phyloP scores from a whole-genome alignment of 2,329 filamentous ascomycete genomes.

The Fusarium sp. region DNA sequence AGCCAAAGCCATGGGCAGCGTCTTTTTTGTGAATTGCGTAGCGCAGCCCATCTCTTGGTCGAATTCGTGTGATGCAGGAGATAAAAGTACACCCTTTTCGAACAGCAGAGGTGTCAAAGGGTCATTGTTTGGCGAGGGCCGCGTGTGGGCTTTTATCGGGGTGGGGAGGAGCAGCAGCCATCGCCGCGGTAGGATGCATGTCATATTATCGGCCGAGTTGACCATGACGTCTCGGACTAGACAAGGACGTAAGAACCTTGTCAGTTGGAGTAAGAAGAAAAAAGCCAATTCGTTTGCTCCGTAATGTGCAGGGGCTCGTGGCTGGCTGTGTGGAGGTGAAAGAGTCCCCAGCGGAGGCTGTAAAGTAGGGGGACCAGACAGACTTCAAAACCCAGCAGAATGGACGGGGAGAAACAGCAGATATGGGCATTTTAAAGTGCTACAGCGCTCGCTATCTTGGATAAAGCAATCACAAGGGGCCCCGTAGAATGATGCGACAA shows the following conservation, averaged over 20 bases:
- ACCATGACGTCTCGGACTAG: conserved; percentile 10
- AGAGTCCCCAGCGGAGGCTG: background rate
- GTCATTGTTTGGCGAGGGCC: background rate
- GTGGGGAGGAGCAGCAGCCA: conserved; percentile 1
- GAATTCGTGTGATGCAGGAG: background rate
- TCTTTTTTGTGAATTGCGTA: conserved; percentile 6
- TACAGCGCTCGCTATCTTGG: background rate
- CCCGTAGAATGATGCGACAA: conserved; percentile 6
- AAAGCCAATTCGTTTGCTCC: background rate
- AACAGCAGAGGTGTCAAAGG: background rate
- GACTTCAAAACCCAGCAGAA: background rate
- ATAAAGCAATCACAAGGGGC: conserved; percentile 11
- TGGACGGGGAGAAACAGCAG: background rate
- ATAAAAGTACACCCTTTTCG: background rate
- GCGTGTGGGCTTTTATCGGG: conserved; percentile 5
- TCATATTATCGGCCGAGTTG: background rate
- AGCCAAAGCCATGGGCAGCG: conserved; percentile 25
- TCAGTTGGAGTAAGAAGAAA: background rate
- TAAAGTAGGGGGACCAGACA: background rate
- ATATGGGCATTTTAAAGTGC: background rate
- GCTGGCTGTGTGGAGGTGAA: background rate
- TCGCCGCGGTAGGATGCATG: conserved; percentile 26
- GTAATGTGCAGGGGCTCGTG: background rate
- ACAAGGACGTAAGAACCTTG: background rate
- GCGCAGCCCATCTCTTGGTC: conserved; percentile 2